Base-by-base conservation (phyloP, 805 yeast species). In the Metschnikowia cubensis region DNA sequence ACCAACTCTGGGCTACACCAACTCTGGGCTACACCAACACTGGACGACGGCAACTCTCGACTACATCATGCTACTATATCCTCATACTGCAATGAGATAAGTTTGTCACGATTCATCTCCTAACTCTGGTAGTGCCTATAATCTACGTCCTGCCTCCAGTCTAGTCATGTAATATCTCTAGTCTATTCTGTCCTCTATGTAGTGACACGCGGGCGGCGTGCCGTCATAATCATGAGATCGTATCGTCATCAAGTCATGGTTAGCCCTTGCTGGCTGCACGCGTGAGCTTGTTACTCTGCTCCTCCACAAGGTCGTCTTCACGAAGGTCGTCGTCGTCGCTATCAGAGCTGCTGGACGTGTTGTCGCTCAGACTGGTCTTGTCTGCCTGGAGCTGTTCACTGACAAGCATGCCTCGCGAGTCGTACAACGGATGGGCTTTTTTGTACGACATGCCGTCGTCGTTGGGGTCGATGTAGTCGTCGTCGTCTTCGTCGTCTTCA, bases 371-470 rank as follows among this genome's bases (percentile, higher is more conserved):
- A 33, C 35, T 33, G 13, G 21, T 38, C 25, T 41, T 41, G 14
- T 41, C 41, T 32, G 17, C 36, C 10, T 52, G 50, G 17, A 44
- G 40, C 39, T 42, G 49, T 18, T 57, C 60, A 15, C 50, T 53
- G 20, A 55, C 53, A 36, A 57, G 58, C 48, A 56, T 49, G 13
- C 61, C 62, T 13, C 48, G 54, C 10, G 80, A 69, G 55, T 77
- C 81, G 59, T 85, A 85, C 48, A 85, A 65, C 5, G 88, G 85
- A 58, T 83, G 81, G 37, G 75, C 69, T 62, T 81, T 84, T 47
- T 82, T 81, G 64, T 86, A 86, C 1, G 88, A 83, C 61, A 80
- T 82, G 0, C 92, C 92, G 60, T 86, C 92, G 63, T 87, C 92
- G 60, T 86, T 85, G 1, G 92, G 91, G 61, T 86, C 91, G 58